Evolutionary conservation across 2,329 filamentous ascomycete species (phyloP).

Genomic region (Nothophaeocryptopus gaeumannii): DNA sequence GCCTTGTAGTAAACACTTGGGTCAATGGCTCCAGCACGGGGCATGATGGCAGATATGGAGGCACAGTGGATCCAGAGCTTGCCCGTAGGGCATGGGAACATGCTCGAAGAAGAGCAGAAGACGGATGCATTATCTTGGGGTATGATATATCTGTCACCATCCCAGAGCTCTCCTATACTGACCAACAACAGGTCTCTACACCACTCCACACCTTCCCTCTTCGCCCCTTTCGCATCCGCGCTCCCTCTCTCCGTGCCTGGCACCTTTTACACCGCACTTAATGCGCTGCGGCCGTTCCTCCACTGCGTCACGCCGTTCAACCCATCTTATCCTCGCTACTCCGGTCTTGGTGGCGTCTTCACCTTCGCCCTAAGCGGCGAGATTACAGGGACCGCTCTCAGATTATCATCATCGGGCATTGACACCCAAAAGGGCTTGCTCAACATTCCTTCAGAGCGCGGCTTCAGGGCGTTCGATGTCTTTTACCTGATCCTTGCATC

Average conservation of each 20-base stretch:
- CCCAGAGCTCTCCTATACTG: neutral
- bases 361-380: constrained; percentile 78
- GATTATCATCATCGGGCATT: constrained; percentile 82
- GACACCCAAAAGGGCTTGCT: constrained; percentile 79
- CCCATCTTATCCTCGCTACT: constrained; percentile 76
- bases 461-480: constrained; percentile 91
- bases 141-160: constrained; percentile 43
- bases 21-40: constrained; percentile 72
- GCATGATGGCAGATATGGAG: constrained; percentile 66
- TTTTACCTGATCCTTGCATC: constrained; percentile 97
- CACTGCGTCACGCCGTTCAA: constrained; percentile 86
- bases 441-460: constrained; percentile 72
- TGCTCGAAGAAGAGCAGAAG: constrained; percentile 87
- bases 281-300: constrained; percentile 80
- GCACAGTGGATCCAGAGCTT: constrained; percentile 75
- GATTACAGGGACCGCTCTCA: constrained; percentile 69
- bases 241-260: constrained; percentile 77
- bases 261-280: constrained; percentile 72
- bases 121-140: constrained; percentile 89
- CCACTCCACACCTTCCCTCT: constrained; percentile 78
- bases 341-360: constrained; percentile 75
- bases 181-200: constrained; percentile 69
- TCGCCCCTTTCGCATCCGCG: constrained; percentile 75
- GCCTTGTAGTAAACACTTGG: constrained; percentile 94
- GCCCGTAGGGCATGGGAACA: constrained; percentile 91